phyloP scores from a whole-genome alignment of 2,329 filamentous ascomycete species.

The Fusarium sp. region DNA sequence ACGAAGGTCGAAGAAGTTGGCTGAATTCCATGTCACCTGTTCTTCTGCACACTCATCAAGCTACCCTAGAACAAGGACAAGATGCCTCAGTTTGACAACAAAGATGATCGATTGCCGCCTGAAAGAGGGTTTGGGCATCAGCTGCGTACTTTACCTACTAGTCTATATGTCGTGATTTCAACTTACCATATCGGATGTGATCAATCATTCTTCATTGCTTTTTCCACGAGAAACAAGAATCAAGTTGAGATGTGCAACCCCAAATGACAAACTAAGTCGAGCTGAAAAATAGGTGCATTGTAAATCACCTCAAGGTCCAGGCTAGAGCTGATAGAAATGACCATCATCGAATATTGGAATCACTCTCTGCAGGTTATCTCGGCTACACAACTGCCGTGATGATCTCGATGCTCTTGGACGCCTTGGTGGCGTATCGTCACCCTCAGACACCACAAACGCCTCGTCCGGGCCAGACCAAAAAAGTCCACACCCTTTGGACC shows the following conservation, averaged over 20 bases:
- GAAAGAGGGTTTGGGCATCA: neutral
- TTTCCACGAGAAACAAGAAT: neutral
- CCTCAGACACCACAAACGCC: neutral
- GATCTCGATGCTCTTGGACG: neutral
- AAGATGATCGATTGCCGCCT: neutral
- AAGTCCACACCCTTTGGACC: neutral
- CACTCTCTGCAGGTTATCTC: neutral
- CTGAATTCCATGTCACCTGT: neutral
- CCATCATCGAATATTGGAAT: neutral
- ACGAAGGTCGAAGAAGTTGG: neutral
- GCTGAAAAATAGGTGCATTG: neutral
- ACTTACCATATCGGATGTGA: neutral
- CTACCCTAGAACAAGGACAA: neutral
- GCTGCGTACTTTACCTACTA: neutral
- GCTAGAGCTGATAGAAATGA: neutral
- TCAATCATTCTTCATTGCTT: neutral
- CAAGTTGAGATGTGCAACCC: neutral
- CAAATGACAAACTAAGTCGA: neutral
- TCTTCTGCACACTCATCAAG: neutral
- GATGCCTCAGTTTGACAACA: neutral
- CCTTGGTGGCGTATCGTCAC: neutral
- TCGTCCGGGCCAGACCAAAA: neutral
- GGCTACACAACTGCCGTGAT: neutral
- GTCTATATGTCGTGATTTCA: neutral
- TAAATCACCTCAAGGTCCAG: neutral